Base-by-base conservation (phyloP, 2,329 filamentous ascomycete species). In the Pseudogymnoascus sp. region DNA sequence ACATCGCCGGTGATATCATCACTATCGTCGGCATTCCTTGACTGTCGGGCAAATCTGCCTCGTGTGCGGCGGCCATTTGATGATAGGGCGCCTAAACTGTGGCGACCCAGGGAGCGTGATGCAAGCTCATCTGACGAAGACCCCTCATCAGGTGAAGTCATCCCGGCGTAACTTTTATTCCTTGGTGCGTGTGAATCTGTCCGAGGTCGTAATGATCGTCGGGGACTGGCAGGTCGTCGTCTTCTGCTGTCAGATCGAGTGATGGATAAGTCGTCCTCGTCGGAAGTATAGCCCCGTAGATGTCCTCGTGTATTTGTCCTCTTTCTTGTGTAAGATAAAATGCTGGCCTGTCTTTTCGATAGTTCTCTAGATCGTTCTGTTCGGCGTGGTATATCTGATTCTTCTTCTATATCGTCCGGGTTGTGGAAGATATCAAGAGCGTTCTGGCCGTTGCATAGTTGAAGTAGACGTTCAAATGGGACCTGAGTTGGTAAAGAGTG, bases 361-460 rank as follows among this genome's bases (percentile, higher is more conserved):
- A 14, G 26, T 4, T 37, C 37, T 51, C 60, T 67, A 5, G 62
- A 66, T 39, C 16, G 60, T 12, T 61, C 57, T n/a, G 65, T 42
- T 51, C 36, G 37, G 26, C 61, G 63, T 36, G 23, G 16, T n/a
- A 63, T 60, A 63, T 26, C 66, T 60, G 61, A 36, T n/a, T 65
- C 51, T 3, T 64, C 63, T 6, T 64, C 62, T 18, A 64, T 5
- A 29, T 16, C 47, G 65, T 71, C 63, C 64, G 67, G 64, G 66
- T 66, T 67, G 12, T 75, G 72, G 68, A 77, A 81, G 14, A 72
- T 67, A 37, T 78, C 70, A 21, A 83, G 72, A 16, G 80, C 79
- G 65, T 75, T 73, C 57, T 73, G 69, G 16, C 82, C 81, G 70
- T 81, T 80, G 8, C 76, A 71, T 29, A 80, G 73, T 2, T 72